Evolutionary conservation across 768 basidiomycete genomes (phyloP), one percentile per base, ranked within the genome.

Genomic region (Boletus edulis): DNA sequence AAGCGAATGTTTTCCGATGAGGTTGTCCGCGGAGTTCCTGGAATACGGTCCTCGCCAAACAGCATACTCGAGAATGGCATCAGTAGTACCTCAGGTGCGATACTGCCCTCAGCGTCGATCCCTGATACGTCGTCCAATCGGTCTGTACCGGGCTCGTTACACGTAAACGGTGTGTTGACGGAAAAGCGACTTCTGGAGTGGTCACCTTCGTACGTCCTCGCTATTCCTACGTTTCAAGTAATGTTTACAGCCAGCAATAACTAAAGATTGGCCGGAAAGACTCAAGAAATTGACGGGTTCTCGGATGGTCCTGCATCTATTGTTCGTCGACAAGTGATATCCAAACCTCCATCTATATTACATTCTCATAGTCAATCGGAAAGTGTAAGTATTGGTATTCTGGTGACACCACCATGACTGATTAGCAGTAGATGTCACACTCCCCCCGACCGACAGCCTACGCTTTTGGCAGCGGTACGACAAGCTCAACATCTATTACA

Each of bases 1-100:
- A 83, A 80, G 64, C 74, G 67, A 47, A 79, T 81, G 44, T 69
- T 88, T 46, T 78, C 82, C 1, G 77, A 76, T 17, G 67, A 68
- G 52, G 65, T 78, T 47, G 62, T 49, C 60, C 69, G 62, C 29
- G 65, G 65, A 62, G 43, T 40, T 57, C 65, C 53, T 17, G 56
- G 50, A 52, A 55, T 18, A 43, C 65, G 45, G 17, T 39, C 44
- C 15, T 59, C 61, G 3, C 53, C 58, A 41, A 62, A 55, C 32
- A 62, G 61, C 54, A 59, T 61, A 42, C 51, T 49, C 18, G 64
- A 70, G 58, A 67, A 64, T 44, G 69, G 62, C 5, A 59, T 62
- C 48, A 61, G 60, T 49, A 59, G 67, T 38, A 64, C 68, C 37
- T 67, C 67, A 29, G 55, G 71, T 43, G 69, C 67, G 56, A 59